phyloP scores from a whole-genome alignment of 225 moss, liverwort and hornwort species.

The Marchantia polymorpha region DNA sequence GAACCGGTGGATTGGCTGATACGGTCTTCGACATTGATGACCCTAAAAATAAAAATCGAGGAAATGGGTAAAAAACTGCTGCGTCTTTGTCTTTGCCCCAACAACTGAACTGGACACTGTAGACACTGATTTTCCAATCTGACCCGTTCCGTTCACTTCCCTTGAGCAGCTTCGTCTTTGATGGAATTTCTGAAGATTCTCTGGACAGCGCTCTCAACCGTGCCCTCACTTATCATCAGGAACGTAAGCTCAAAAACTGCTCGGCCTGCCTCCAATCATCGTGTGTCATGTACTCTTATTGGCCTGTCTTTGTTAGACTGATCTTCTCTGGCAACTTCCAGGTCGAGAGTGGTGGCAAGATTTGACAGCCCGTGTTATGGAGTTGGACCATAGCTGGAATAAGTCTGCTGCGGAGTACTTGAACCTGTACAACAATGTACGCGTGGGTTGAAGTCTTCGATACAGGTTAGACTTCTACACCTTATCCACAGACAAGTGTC shows the following conservation, averaged over 20 bases:
- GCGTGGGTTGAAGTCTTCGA: constrained; percentile 6
- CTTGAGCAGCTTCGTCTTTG: constrained; percentile 40
- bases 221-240: constrained; percentile 37
- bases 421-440: constrained; percentile 36
- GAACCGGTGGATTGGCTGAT: constrained; percentile 53
- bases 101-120: background rate
- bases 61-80: constrained; percentile 31
- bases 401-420: constrained; percentile 47
- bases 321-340: constrained; percentile 11
- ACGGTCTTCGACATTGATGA: constrained; percentile 52
- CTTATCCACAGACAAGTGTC: too few relatives aligned
- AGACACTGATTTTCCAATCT: background rate
- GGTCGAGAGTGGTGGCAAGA: constrained; percentile 45
- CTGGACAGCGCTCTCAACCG: constrained; percentile 41
- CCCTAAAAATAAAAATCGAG: constrained; percentile 13
- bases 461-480: background rate
- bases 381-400: constrained; percentile 48
- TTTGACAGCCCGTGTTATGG: constrained; percentile 36
- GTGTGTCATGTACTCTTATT: background rate
- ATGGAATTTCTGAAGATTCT: constrained; percentile 40
- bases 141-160: background rate
- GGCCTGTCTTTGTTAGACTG: background rate
- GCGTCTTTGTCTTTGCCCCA: background rate
- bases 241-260: constrained; percentile 27
- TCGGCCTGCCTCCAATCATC: background rate